Base-by-base conservation (phyloP, 2,329 filamentous ascomycete species). In the Coniella lustricola region DNA sequence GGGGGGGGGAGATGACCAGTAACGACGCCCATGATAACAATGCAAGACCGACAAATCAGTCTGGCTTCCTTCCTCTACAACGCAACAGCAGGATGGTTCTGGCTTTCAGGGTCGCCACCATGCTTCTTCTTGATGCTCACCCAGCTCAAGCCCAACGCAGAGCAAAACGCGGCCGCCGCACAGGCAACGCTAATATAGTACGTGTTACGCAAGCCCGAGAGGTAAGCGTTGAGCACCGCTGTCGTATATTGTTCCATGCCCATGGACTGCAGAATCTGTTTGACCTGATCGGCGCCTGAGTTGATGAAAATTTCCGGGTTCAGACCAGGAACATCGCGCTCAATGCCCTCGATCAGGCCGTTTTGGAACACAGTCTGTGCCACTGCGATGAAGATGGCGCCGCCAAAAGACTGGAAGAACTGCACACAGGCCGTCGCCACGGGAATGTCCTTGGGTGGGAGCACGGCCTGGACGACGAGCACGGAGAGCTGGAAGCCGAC, bases 351-450 rank as follows among this genome's bases (percentile, higher is more conserved):
- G 42, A 80, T 64, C 20, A 87, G 66, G 0, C 73, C 76, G 56
- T 85, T 84, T 55, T 78, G 74, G 66, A 87, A 86, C 42, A 85
- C 71, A 20, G 81, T 79, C 62, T 87, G 79, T 0, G 76, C 76
- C n/a, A 85, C 76, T 7, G 76, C 74, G 37, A 87, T 75, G 54
- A 77, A 76, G 13, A 86, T 63, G 1, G 83, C 79, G 3, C 81
- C 82, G 34, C 82, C 81, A 1, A 86, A 69, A 1, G 72, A 72
- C 58, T 85, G 79, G 65, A 78, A 79, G 64, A 86, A 84, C 29
- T 72, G 68, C 1, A 76, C 67, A 34, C 65, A 70, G 1, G 74
- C 72, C 9, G 70, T 75, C 31, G 65, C 75, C 3, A 75, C 67
- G 2, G 75, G 71, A 12, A 77, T 66, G 41, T 72, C 67, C 3